Evolutionary conservation across 768 basidiomycete genomes (phyloP).

Genomic region (Sporobolomyces phaffii): DNA sequence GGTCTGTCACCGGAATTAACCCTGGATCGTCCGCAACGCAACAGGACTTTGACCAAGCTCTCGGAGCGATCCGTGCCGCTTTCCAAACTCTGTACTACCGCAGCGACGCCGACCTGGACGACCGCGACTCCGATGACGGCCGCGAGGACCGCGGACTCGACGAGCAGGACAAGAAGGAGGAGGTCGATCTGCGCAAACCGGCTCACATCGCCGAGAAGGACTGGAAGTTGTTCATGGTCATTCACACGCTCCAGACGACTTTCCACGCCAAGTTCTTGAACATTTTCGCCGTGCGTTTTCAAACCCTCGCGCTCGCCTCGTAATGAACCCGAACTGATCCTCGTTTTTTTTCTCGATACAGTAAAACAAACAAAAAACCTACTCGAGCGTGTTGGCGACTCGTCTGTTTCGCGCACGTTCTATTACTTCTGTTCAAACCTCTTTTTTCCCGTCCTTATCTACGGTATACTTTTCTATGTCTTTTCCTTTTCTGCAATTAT

Average conservation of each 20-base stretch:
- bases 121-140: slow-evolving; percentile 39
- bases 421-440: too few species aligned
- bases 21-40: slow-evolving; percentile 36
- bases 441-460: too few species aligned
- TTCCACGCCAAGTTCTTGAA: slow-evolving; percentile 19
- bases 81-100: slow-evolving; percentile 25
- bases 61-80: slow-evolving; percentile 42
- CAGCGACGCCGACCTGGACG: slow-evolving; percentile 19
- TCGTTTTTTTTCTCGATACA: too few species aligned
- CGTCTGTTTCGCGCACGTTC: too few species aligned
- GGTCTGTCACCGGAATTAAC: slow-evolving; percentile 41
- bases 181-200: slow-evolving; percentile 29
- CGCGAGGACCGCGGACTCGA: slow-evolving; percentile 28
- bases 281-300: slow-evolving; percentile 15
- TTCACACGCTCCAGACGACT: slow-evolving; percentile 22
- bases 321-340: background rate
- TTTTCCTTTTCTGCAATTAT: background rate
- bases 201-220: slow-evolving; percentile 15
- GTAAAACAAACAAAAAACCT: too few species aligned
- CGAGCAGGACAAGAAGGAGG: slow-evolving; percentile 39
- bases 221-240: slow-evolving; percentile 25
- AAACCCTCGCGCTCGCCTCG: too few species aligned
- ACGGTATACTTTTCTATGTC: background rate
- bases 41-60: slow-evolving; percentile 48
- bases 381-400: too few species aligned